phyloP scores from a whole-genome alignment of 148 eudicot species.

The Fagopyrum homotropicum region DNA sequence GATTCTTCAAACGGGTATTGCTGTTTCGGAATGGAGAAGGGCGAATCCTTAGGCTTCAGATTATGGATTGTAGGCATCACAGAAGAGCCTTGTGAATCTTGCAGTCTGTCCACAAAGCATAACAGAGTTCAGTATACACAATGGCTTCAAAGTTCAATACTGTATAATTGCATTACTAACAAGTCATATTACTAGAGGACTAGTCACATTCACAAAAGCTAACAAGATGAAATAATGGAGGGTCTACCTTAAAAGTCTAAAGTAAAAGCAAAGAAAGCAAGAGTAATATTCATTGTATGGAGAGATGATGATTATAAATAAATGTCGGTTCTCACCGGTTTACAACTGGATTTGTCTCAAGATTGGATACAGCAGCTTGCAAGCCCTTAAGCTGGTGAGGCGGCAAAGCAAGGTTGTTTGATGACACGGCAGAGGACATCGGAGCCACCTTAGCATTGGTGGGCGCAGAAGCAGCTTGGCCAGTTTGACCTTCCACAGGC shows the following conservation, averaged over 20 bases:
- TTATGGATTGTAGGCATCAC: slow-evolving; percentile 26
- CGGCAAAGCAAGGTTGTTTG: slow-evolving; percentile 33
- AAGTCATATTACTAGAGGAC: slow-evolving; percentile 14
- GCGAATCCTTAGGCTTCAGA: slow-evolving; percentile 24
- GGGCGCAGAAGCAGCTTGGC: slow-evolving; percentile 58
- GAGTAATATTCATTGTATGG: slow-evolving; percentile 15
- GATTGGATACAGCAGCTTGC: slow-evolving; percentile 31
- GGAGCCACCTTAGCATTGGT: slow-evolving; percentile 40
- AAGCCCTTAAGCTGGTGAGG: slow-evolving; percentile 34
- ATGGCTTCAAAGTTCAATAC: slow-evolving; percentile 25
- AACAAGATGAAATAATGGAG: slow-evolving; percentile 20
- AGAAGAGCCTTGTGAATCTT: slow-evolving; percentile 40
- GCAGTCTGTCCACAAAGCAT: slow-evolving; percentile 33
- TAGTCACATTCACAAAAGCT: slow-evolving; percentile 28
- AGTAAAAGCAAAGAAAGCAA: slow-evolving; percentile 29
- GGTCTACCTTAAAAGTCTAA: slow-evolving; percentile 29
- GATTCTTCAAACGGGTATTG: slow-evolving; percentile 24
- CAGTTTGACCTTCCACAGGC: slow-evolving; percentile 47
- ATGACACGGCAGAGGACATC: slow-evolving; percentile 44
- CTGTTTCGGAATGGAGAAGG: slow-evolving; percentile 42
- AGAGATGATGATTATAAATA: neutral
- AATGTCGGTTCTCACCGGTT: slow-evolving; percentile 35
- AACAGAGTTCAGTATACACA: slow-evolving; percentile 4
- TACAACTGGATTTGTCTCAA: slow-evolving; percentile 33
- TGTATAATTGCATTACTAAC: too few species aligned